Base-by-base conservation (phyloP, 2,329 filamentous ascomycete species). In the Rutstroemia sp. region DNA sequence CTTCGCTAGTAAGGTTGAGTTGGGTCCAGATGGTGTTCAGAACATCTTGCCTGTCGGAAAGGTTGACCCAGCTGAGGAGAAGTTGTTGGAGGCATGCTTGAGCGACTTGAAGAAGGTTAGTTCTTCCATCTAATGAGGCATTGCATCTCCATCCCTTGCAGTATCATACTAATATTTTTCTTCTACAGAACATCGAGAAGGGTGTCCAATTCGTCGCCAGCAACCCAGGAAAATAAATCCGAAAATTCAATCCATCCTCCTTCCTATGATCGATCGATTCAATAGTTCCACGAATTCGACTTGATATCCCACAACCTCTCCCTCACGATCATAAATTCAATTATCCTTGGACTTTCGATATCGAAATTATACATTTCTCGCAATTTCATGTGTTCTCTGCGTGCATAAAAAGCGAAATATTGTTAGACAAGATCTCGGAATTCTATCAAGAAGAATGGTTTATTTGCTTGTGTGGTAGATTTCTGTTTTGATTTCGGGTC, bases 1-100 rank as follows among this genome's bases (percentile, higher is more conserved):
- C 88, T 99, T 99, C 80, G 87, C 90, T 72, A 92, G 88, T 78
- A 87, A 84, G 75, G 89, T 99, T 72, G 89, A 96, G 81, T 89
- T 99, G 70, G 94, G 94, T 78, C 91, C 92, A 73, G 87, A 92
- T 74, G 94, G 94, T 80, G 92, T 95, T 64, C 86, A 94, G 83
- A 88, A 95, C 84, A 92, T 97, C 74, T 81, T 87, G 73, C 85
- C 88, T 68, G 78, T 99, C 68, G 94, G 94, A 75, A 80, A 88
- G 76, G 72, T 97, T 72, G 89, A 89, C 71, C 83, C 84, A 68
- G 78, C 84, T 74, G 94, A 99, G 87, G 78, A 95, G 84, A 85
- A 86, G 76, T 86, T 99, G 68, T 78, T 99, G 69, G 88, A 95
- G 70, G 89, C 84, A 70, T 88, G 84, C 82, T 79, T 97, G 66